Evolutionary conservation across 441 rosid genomes (phyloP).

Genomic region (Francoa sonchifolia): DNA sequence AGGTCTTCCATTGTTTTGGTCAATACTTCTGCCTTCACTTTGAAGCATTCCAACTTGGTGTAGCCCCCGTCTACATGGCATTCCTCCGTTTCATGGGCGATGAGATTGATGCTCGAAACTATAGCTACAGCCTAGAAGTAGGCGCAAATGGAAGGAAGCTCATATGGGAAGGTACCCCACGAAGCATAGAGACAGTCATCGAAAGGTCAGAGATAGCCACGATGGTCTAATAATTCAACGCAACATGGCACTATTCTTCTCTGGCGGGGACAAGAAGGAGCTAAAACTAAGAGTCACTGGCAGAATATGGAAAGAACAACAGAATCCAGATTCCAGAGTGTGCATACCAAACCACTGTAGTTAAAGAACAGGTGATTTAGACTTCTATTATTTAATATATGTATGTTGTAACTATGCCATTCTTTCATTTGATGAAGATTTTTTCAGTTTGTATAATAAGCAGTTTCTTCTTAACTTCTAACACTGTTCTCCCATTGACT

Average conservation of each 20-base stretch:
- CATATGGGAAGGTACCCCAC: conserved; percentile 65
- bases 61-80: conserved; percentile 64
- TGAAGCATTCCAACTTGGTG: conserved; percentile 64
- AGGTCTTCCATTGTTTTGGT: conserved; percentile 74
- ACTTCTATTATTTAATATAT: too few species aligned
- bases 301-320: conserved; percentile 66
- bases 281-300: conserved; percentile 68
- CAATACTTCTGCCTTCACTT: conserved; percentile 61
- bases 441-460: too few species aligned
- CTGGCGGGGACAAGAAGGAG: conserved; percentile 64
- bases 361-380: too few species aligned
- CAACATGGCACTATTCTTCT: conserved; percentile 63
- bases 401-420: too few species aligned
- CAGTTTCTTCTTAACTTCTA: too few species aligned
- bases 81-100: conserved; percentile 67
- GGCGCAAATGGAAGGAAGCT: conserved; percentile 68
- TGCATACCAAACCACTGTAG: too few species aligned
- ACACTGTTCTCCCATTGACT: too few species aligned
- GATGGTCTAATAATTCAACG: conserved; percentile 74
- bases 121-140: conserved; percentile 64
- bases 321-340: too few species aligned
- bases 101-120: conserved; percentile 53
- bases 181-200: conserved; percentile 67
- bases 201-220: conserved; percentile 58
- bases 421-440: too few species aligned